Conservation (phyloP, 2,329 filamentous ascomycete species). For the Dothiorella sarmentorum region DNA sequence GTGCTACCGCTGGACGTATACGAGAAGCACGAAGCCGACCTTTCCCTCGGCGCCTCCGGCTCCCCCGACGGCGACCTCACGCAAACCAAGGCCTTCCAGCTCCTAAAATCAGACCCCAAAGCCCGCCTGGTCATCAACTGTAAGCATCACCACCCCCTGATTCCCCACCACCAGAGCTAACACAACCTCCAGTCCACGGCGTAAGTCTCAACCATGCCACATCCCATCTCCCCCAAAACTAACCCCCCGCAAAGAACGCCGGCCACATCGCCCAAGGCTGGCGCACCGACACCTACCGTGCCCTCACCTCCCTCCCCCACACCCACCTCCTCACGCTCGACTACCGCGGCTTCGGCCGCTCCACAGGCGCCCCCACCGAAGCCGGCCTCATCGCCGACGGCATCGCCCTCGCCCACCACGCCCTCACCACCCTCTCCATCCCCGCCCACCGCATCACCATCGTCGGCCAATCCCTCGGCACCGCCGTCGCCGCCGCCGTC, state of each 20-base stretch:
- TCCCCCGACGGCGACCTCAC: slow-evolving; percentile 42
- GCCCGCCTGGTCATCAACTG: slow-evolving; percentile 56
- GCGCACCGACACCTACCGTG: slow-evolving; percentile 73
- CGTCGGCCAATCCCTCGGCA: slow-evolving; percentile 59
- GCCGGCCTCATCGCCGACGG: slow-evolving; percentile 54
- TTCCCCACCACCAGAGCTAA: slow-evolving; percentile 9
- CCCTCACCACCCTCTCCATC: slow-evolving; percentile 50
- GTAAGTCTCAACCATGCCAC: slow-evolving; percentile 42
- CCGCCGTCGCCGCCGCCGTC: slow-evolving; percentile 67
- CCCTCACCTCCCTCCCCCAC: slow-evolving; percentile 63
- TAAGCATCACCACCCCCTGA: slow-evolving; percentile 28
- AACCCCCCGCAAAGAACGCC: slow-evolving; percentile 60
- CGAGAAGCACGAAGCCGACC: slow-evolving; percentile 62
- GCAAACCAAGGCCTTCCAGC: slow-evolving; percentile 47
- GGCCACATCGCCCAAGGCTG: slow-evolving; percentile 78
- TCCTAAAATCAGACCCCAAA: slow-evolving; percentile 50
- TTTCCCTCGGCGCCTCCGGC: slow-evolving; percentile 45
- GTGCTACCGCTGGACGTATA: slow-evolving; percentile 78
- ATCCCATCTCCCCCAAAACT: slow-evolving; percentile 17
- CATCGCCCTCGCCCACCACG: slow-evolving; percentile 52
- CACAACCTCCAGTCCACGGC: slow-evolving; percentile 52
- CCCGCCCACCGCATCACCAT: slow-evolving; percentile 55
- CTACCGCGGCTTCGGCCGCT: slow-evolving; percentile 59
- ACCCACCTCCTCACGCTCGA: slow-evolving; percentile 62
- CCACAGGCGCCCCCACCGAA: slow-evolving; percentile 54